These are phyloP conservation scores for Mycena vulgaris DNA, from an alignment of 768 basidiomycete species.

Conservation along the genomic window DNA sequence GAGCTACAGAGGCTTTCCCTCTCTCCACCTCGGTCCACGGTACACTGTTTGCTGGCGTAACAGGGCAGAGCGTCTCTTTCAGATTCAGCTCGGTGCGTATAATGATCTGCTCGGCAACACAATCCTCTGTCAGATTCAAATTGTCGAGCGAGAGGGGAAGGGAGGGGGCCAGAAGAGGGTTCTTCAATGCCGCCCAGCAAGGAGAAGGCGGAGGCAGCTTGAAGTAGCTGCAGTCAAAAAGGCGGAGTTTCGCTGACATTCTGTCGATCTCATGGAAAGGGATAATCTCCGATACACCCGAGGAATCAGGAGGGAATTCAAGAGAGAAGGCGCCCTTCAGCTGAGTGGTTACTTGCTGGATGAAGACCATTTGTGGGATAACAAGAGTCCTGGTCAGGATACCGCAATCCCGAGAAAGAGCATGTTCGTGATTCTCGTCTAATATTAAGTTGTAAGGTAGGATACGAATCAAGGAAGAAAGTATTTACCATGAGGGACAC, in stretches of 20 bases:
- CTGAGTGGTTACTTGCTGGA: background rate
- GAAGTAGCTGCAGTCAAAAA: background rate
- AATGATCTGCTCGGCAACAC: background rate
- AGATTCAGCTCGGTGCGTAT: background rate
- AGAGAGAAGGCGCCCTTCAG: background rate
- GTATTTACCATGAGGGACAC: constrained; percentile 3
- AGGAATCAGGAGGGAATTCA: background rate
- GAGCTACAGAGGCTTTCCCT: background rate
- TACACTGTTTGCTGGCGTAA: background rate
- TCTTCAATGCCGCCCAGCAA: background rate
- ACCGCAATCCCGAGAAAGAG: background rate
- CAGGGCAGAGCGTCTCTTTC: background rate
- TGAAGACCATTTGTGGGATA: constrained; percentile 4
- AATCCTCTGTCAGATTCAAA: background rate
- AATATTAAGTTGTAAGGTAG: background rate
- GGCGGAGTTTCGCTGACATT: background rate
- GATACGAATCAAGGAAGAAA: background rate
- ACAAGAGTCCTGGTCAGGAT: background rate
- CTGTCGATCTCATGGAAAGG: background rate
- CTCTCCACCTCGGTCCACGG: background rate
- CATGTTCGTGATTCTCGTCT: background rate
- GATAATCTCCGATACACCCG: background rate
- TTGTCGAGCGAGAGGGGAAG: background rate
- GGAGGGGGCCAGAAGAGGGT: background rate
- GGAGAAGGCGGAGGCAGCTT: background rate